Evolutionary conservation across 306 rosid genomes (phyloP).

Genomic region (Vigna reflexopilosa): DNA sequence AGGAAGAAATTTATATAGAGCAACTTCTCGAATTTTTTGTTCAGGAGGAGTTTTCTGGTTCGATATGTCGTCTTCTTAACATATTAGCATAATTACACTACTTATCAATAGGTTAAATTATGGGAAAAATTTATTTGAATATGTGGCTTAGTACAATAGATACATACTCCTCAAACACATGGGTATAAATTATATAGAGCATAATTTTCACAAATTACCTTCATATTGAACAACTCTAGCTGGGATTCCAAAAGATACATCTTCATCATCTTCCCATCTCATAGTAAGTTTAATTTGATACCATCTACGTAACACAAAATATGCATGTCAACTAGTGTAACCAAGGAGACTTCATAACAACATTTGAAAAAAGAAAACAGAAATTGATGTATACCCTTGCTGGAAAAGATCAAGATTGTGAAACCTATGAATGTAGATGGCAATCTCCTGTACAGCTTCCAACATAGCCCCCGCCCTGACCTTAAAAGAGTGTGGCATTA

Average conservation of each 20-base stretch:
- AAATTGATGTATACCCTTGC: conserved; percentile 67
- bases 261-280: conserved; percentile 81
- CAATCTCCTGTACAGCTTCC: conserved; percentile 80
- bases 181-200: not conserved
- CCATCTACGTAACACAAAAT: conserved; percentile 59
- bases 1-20: no score
- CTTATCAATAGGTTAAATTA: not conserved
- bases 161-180: conserved; percentile 2
- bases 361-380: not conserved
- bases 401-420: conserved; percentile 97
- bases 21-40: no score
- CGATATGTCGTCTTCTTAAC: no score
- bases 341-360: not conserved
- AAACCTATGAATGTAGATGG: conserved; percentile 85
- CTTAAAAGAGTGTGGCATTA: conserved; percentile 58
- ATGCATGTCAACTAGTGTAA: not conserved
- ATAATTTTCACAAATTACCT: conserved; percentile 58
- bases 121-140: not conserved
- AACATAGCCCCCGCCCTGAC: conserved; percentile 70
- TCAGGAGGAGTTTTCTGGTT: no score
- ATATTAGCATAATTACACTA: not conserved
- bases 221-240: conserved; percentile 94
- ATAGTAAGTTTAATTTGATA: conserved; percentile 79
- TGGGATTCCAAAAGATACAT: conserved; percentile 70
- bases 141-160: not conserved